Base-by-base conservation (phyloP, 495 filamentous ascomycete species). In the Penicillium coffeae region DNA sequence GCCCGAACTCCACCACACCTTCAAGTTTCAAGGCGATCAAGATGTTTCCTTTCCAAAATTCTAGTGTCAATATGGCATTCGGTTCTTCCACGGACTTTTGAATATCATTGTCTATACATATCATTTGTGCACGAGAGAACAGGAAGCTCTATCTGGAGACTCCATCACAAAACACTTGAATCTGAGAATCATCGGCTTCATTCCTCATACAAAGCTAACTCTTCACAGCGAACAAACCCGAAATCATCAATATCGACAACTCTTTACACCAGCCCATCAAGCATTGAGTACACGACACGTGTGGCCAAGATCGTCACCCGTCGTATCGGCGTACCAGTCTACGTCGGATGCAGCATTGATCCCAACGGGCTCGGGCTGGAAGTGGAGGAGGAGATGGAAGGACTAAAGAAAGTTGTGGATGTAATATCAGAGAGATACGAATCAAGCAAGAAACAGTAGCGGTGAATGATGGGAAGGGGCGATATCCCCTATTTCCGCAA, bases 311-410 rank as follows among this genome's bases (percentile, higher is more conserved):
- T 95, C 25, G 60, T 98, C 15, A 86, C 86, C 21, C 80, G 80
- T 45, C 83, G 82, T 53, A 82, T 83, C 38, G 70, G 66, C 21
- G 77, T 77, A 41, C 89, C 89, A 2, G 82, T 86, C 1, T 96
- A 96, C 62, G 88, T 98, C 32, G 87, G 88, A 7, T 93, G 87
- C 37, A 86, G 79, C 56, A 70, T 76, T 42, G 69, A 75, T 36
- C 55, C 72, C 10, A 78, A 80, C 0, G 83, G 78, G 7, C 75
- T 89, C 36, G 87, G 86, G 1, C 81, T 87, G 18, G 82, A 77
- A 8, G 81, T 91, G n/a, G 89, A 94, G 59, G 92, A 97, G 71
- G 92, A 96, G 68, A 88, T 96, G 86, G 90, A 93, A 58, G 90
- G 85, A 2, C 78, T 96, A 45, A 79, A 73, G 49, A 76, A 76